phyloP scores from a whole-genome alignment of 1,139 yeast species.

The Tardiomyces depauwii region DNA sequence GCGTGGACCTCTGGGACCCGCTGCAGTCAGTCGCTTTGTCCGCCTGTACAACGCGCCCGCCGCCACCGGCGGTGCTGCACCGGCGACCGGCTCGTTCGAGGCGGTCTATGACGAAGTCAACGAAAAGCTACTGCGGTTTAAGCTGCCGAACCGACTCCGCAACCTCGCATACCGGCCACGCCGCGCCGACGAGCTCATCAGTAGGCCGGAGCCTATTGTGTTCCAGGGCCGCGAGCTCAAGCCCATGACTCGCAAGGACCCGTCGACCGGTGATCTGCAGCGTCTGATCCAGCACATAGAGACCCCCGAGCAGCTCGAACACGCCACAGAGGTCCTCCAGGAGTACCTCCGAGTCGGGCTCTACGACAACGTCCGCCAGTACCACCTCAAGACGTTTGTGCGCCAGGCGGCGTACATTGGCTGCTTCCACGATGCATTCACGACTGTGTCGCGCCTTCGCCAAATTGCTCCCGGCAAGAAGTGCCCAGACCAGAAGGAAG shows the following conservation, averaged over 20 bases:
- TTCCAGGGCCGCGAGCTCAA: conserved; percentile 12
- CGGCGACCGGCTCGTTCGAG: neutral
- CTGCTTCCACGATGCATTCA: neutral
- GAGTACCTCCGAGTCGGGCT: conserved; percentile 1
- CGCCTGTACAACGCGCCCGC: neutral
- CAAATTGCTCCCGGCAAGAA: neutral
- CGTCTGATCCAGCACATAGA: conserved; percentile 7
- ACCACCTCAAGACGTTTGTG: neutral
- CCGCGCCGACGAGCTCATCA: conserved; percentile 12
- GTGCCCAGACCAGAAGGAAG: neutral
- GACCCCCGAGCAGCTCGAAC: conserved; percentile 9
- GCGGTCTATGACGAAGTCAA: neutral
- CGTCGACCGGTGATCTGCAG: conserved; percentile 15
- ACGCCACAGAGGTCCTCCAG: conserved; percentile 6
- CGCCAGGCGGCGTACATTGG: neutral
- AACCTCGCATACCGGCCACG: conserved; percentile 19
- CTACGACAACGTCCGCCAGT: neutral
- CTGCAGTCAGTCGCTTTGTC: neutral
- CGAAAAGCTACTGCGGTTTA: neutral
- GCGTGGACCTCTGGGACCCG: neutral
- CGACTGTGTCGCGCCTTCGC: neutral
- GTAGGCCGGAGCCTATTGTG: conserved; percentile 11
- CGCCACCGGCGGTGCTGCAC: neutral
- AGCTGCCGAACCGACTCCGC: conserved; percentile 13
- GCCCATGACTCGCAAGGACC: conserved; percentile 18